Conservation (phyloP, 805 yeast genomes). For the Naumovozyma dairenensis region DNA sequence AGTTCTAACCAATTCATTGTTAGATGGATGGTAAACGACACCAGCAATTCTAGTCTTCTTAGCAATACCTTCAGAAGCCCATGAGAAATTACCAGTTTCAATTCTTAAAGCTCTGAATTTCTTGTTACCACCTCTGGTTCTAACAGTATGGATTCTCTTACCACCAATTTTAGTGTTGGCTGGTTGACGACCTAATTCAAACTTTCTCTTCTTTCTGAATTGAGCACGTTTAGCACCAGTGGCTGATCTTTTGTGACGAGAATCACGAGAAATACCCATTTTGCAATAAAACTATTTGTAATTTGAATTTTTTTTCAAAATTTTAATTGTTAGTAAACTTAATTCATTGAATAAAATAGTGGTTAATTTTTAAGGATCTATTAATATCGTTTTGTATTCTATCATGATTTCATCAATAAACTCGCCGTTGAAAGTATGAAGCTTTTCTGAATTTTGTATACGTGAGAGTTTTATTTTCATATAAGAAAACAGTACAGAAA, state of each 20-base stretch:
- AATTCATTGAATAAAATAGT: no score
- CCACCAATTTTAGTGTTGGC: slow-evolving; percentile 98
- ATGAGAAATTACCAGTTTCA: slow-evolving; percentile 97
- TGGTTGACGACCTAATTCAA: slow-evolving; percentile 99
- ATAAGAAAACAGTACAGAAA: no score
- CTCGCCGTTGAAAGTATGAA: no score
- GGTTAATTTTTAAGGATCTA: no score
- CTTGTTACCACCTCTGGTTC: slow-evolving; percentile 99
- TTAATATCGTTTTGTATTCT: not conserved
- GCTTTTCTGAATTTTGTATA: no score
- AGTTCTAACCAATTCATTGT: slow-evolving; percentile 98
- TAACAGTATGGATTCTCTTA: slow-evolving; percentile 96
- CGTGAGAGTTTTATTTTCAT: no score
- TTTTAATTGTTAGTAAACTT: slow-evolving; percentile 17
- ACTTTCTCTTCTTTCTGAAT: slow-evolving; percentile 99
- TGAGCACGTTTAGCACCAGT: slow-evolving; percentile 99
- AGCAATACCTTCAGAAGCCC: slow-evolving; percentile 98
- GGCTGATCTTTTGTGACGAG: slow-evolving; percentile 99
- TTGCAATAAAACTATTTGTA: slow-evolving; percentile 25
- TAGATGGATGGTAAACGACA: slow-evolving; percentile 98
- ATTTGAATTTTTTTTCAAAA: not conserved
- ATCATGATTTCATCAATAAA: no score
- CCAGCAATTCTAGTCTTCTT: slow-evolving; percentile 97
- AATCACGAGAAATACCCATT: slow-evolving; percentile 99
- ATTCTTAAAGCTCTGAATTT: slow-evolving; percentile 99